Percentiles rank a stretch among this genome's conserved stretches.
Conservation (phyloP, 306 rosid genomes). For the Pterocarpus santalinus region DNA sequence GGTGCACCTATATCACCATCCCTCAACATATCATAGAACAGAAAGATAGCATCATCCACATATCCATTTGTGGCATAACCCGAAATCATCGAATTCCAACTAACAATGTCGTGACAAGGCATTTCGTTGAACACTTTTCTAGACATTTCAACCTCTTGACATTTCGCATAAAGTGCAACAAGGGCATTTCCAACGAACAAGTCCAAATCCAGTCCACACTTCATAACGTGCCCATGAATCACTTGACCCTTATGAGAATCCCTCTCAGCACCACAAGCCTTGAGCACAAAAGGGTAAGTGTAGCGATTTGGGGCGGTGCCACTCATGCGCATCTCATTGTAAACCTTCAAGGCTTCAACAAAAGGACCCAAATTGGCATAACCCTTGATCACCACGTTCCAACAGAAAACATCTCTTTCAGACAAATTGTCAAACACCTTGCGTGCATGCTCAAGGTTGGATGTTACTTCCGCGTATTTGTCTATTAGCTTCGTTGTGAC, state of each 20-base stretch:
- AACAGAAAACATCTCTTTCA: conserved; percentile 72
- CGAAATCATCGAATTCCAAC: conserved; percentile 86
- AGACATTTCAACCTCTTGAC: conserved; percentile 57
- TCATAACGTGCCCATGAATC: conserved; percentile 72
- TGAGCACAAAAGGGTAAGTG: conserved; percentile 77
- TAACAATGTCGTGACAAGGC: conserved; percentile 59
- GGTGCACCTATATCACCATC: conserved; percentile 50
- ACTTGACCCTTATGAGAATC: conserved; percentile 55
- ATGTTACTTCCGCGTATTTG: conserved; percentile 47
- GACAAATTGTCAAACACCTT: conserved; percentile 78
- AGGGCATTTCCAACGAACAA: conserved; percentile 72
- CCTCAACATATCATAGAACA: conserved; percentile 61
- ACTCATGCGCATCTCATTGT: conserved; percentile 54
- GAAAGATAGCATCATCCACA: conserved; percentile 59
- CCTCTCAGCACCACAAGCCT: conserved; percentile 75
- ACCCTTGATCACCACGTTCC: conserved; percentile 79
- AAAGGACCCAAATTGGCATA: conserved; percentile 76
- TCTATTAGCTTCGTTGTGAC: conserved; percentile 68
- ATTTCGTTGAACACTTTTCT: conserved; percentile 69
- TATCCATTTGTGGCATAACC: conserved; percentile 66
- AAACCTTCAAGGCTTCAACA: conserved; percentile 61
- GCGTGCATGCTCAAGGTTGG: conserved; percentile 57
- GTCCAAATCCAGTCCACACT: conserved; percentile 74
- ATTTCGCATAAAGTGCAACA: conserved; percentile 69
- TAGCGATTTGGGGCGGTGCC: conserved; percentile 61